Base-by-base conservation (phyloP, 2,329 filamentous ascomycete species). In the Hypoxylon sp. region DNA sequence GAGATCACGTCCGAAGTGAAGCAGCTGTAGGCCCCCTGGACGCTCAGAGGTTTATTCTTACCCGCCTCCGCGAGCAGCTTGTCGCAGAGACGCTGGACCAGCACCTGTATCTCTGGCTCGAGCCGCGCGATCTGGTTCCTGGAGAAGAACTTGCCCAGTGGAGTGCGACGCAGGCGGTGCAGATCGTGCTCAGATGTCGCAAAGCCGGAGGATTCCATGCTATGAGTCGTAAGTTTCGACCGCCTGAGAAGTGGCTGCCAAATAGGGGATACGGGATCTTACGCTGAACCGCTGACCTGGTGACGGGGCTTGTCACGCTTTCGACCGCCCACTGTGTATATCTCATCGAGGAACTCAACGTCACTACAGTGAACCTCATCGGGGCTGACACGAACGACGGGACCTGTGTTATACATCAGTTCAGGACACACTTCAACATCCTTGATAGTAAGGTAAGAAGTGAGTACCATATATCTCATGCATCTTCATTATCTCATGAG, bases 101-200 rank as follows among this genome's bases (percentile, higher is more conserved):
- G 55, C 2, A 53, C 67, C 37, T 75, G 70, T 2, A 80, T 63
- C 19, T 76, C 72, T 2, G 67, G 63, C 65, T 80, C 78, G n/a
- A 80, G 75, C 74, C 70, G 69, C 2, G 72, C 50, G 46, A 79
- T 75, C 65, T 75, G 75, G 27, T 51, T 48, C 21, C 73, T 74
- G 0, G 77, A 79, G 64, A 80, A 79, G 72, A 77, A 79, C 42
- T 73, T 75, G 58, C 68, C 70, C 32, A 79, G n/a, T 0, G 77
- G 69, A 0, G 47, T 51, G 27, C 76, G 73, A 1, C 76, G 76
- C 1, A 66, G 42, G 1, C 75, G 77, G 55, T 78, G 77, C 3
- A 71, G 53, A 53, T 77, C 73, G 32, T 79, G 78, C 32, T 71
- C 58, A 0, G 24, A 5, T 10, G 76, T 78, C 6, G 64, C 71